Evolutionary conservation across 257 asterid species (phyloP), one percentile per base, ranked within the genome.

Genomic region (Solanum microdontum): DNA sequence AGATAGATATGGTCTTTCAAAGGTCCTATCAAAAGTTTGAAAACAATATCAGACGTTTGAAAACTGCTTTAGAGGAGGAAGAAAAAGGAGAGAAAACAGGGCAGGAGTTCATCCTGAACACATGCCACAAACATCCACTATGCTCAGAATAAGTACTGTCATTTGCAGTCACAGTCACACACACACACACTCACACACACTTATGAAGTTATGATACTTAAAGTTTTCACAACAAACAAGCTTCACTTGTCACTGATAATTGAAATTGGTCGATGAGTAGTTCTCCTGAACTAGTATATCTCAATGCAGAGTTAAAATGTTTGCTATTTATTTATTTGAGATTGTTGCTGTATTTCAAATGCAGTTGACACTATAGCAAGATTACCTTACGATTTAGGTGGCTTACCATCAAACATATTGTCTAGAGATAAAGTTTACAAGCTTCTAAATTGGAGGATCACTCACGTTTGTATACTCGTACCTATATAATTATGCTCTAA

Each of bases 1-100:
- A 97, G 96, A 88, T 97, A 97, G 90, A 97, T 97, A 91, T 97
- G 98, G 89, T 97, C 99, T 92, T 94, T 95, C 92, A 93, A 23
- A 76, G 98, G 98, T 72, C 98, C 99, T 96, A 88, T 83, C 66
- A 58, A 91, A 74, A 82, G 77, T 51, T 86, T 48, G 74, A 40
- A 17, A 73, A 48, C 28, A 28, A 48, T 17, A 48, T 82, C 85
- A 82, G 21, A 45, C n/a, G 5, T 48, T 45, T 82, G 69, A 17
- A 82, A 82, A 82, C 69, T 2, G 11, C 69, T 26, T 30, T 28
- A 82, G 24, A 45, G 19, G 66, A 48, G 84, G 15, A 45, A 28
- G 40, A 28, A 82, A 17, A 17, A 30, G 69, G 19, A 48, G 68
- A 45, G 28, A 1, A 48, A 80, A 82, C 40, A 30, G 69, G 69